Conservation (phyloP, 306 rosid genomes). For the Astragalus membranaceus region DNA sequence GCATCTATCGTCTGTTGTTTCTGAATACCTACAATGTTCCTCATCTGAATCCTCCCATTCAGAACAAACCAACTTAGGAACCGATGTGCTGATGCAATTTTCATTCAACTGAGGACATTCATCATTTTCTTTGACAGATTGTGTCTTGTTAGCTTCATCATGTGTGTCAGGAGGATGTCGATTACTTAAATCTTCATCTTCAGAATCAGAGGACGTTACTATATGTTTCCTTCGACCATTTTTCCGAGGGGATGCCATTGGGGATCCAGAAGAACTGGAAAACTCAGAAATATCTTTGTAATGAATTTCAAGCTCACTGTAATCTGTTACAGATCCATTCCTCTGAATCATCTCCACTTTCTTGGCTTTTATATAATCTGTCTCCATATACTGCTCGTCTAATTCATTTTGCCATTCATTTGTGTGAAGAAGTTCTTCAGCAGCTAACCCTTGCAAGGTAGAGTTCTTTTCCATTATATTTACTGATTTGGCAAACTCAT, state of each 20-base stretch:
- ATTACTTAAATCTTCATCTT: conserved; percentile 45
- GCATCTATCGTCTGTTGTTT: conserved; percentile 34
- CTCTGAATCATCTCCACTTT: conserved; percentile 68
- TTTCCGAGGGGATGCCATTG: conserved; percentile 30
- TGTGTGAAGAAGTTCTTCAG: conserved; percentile 30
- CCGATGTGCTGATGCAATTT: conserved; percentile 21
- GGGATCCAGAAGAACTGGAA: conserved; percentile 47
- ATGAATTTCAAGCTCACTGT: conserved; percentile 45
- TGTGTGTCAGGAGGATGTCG: conserved; percentile 14
- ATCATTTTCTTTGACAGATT: conserved; percentile 21
- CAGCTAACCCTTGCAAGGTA: conserved; percentile 30
- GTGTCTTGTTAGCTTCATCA: conserved; percentile 28
- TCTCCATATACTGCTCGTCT: conserved; percentile 24
- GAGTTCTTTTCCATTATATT: conserved; percentile 43
- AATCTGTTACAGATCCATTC: conserved; percentile 54
- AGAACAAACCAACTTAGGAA: conserved; percentile 35
- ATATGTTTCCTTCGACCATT: conserved; percentile 55
- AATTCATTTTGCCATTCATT: conserved; percentile 31
- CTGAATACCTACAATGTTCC: conserved; percentile 29
- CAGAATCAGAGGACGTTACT: conserved; percentile 88
- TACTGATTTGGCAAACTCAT: conserved; percentile 44
- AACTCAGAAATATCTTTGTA: conserved; percentile 37
- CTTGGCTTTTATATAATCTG: conserved; percentile 47
- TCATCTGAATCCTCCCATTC: conserved; percentile 37
- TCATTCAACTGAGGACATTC: conserved; percentile 25